Evolutionary conservation across 768 basidiomycete genomes (phyloP).

Genomic region (Tephrocybe sp.): DNA sequence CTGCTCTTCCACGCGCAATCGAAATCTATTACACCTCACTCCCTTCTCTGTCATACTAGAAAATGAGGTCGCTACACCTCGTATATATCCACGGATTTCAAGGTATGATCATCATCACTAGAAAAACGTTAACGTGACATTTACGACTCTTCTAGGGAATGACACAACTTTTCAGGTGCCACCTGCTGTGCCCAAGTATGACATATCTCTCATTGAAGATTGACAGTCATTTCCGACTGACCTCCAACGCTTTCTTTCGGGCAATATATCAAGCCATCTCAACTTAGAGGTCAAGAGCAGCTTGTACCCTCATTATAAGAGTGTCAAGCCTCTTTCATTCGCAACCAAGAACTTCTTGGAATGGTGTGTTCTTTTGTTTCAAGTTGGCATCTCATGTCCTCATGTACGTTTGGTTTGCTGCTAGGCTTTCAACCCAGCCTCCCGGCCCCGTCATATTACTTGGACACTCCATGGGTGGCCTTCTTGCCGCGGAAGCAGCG

Average conservation of each 20-base stretch:
- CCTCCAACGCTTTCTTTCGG: constrained; percentile 41
- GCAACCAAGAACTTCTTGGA: constrained; percentile 52
- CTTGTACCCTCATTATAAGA: constrained; percentile 61
- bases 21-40: too few relatives aligned
- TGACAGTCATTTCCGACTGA: constrained; percentile 52
- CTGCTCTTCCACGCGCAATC: too few relatives aligned
- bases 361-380: constrained; percentile 35
- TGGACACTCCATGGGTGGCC: constrained; percentile 62
- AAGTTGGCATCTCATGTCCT: too few relatives aligned
- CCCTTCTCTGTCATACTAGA: background rate
- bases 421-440: constrained; percentile 53
- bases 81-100: constrained; percentile 59
- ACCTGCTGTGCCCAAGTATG: background rate
- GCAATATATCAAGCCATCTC: constrained; percentile 30
- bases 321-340: constrained; percentile 46
- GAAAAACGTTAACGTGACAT: background rate
- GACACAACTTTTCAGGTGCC: constrained; percentile 57
- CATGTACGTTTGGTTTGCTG: too few relatives aligned
- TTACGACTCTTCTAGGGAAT: constrained; percentile 35
- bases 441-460: constrained; percentile 53
- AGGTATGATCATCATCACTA: constrained; percentile 31
- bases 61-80: constrained; percentile 37
- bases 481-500: constrained; percentile 56
- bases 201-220: background rate
- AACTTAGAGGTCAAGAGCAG: constrained; percentile 41